A percentile compares a stretch with the other conserved stretches of the same genome.
Conservation (phyloP, 2,329 filamentous ascomycete genomes). For the Cladosporium sp. region DNA sequence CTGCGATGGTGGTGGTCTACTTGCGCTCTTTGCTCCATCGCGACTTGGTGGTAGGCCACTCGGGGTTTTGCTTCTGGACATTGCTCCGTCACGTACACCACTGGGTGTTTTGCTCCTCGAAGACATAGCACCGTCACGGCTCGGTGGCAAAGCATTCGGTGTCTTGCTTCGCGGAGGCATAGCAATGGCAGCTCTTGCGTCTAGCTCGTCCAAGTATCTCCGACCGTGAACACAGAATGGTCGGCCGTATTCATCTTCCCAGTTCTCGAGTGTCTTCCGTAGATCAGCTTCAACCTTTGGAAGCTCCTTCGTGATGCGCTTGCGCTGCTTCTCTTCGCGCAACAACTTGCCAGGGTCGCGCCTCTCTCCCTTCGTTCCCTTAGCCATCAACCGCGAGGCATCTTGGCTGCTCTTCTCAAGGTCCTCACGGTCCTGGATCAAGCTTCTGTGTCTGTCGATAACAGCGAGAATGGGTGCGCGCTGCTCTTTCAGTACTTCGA, state of each 20-base stretch:
- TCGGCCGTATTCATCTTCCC: constrained; percentile 91
- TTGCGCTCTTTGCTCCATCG: constrained; percentile 34
- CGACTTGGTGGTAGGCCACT: constrained; percentile 30
- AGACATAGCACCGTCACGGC: constrained; percentile 25
- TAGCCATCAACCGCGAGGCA: constrained; percentile 86
- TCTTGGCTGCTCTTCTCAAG: constrained; percentile 90
- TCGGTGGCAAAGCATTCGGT: constrained; percentile 46
- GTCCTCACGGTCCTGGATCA: constrained; percentile 84
- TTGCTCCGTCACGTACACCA: background rate
- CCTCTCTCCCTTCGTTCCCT: constrained; percentile 88
- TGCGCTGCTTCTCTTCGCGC: constrained; percentile 97
- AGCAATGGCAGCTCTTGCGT: constrained; percentile 60
- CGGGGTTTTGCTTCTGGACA: constrained; percentile 66
- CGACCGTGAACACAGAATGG: constrained; percentile 93
- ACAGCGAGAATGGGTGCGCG: constrained; percentile 79
- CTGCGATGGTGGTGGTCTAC: constrained; percentile 25
- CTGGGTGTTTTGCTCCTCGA: background rate
- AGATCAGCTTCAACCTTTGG: constrained; percentile 89
- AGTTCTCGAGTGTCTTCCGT: constrained; percentile 74
- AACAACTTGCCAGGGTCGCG: constrained; percentile 92
- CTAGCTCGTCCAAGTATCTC: constrained; percentile 83
- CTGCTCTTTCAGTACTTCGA: constrained; percentile 82
- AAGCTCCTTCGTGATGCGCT: constrained; percentile 92
- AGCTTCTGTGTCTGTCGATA: constrained; percentile 77
- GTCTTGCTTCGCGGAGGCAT: constrained; percentile 65